These are phyloP conservation scores for Dryas alaskensis DNA, from an alignment of 306 rosid species.

Conservation along the genomic window DNA sequence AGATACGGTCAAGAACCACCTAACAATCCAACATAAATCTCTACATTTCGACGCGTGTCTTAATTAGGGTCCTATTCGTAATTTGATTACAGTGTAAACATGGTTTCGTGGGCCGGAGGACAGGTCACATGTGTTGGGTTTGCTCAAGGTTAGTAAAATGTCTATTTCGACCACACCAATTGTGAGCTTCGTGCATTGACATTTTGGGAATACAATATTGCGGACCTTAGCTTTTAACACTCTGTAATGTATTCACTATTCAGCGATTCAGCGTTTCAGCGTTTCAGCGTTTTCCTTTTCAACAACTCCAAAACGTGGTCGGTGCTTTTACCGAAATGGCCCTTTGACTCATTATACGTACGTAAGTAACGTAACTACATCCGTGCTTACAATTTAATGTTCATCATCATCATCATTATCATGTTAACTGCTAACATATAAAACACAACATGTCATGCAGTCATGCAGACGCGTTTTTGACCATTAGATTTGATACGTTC, in stretches of 20 bases:
- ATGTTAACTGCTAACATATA: no score
- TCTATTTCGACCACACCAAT: constrained; percentile 33
- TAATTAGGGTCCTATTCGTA: background rate
- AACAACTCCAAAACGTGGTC: constrained; percentile 32
- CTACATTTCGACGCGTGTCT: background rate
- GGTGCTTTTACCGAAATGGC: constrained; percentile 29
- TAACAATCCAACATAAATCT: background rate
- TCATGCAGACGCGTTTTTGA: no score
- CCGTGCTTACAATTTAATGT: no score
- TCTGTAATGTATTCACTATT: background rate
- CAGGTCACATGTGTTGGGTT: constrained; percentile 28
- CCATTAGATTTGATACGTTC: no score
- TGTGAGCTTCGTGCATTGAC: background rate
- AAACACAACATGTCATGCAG: no score
- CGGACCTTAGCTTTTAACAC: background rate
- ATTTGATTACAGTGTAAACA: background rate
- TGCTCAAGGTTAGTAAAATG: constrained; percentile 24
- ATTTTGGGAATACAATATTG: constrained; percentile 16
- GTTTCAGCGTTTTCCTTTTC: constrained; percentile 7
- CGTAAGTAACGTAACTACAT: no score
- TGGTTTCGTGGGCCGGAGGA: background rate
- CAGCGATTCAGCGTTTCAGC: background rate
- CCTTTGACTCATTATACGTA: background rate
- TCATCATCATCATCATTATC: no score
- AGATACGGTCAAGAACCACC: constrained; percentile 17